Evolutionary conservation across 768 basidiomycete genomes (phyloP).

Genomic region (Tricholoma sp.): DNA sequence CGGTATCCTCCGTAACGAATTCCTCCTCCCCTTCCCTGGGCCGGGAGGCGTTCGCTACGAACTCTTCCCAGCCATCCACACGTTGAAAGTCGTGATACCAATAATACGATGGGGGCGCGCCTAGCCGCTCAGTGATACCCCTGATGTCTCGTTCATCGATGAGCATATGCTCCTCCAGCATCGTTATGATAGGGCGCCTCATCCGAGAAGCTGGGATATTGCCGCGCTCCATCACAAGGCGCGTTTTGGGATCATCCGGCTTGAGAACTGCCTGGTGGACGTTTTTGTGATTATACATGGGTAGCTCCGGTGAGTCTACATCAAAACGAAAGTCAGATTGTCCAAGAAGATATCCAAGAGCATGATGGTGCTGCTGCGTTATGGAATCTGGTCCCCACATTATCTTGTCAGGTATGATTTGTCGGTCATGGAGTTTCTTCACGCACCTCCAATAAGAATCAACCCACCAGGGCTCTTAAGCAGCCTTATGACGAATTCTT

Average conservation of each 20-base stretch:
- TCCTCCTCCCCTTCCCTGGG: slow-evolving; percentile 18
- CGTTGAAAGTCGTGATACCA: slow-evolving; percentile 23
- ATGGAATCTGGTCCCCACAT: slow-evolving; percentile 15
- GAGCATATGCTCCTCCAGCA: slow-evolving; percentile 26
- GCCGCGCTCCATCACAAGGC: slow-evolving; percentile 15
- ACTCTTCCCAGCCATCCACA: slow-evolving; percentile 22
- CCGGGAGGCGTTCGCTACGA: slow-evolving; percentile 16
- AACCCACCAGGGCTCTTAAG: slow-evolving; percentile 24
- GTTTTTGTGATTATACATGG: slow-evolving; percentile 19
- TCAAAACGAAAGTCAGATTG: slow-evolving; percentile 20
- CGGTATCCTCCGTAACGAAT: slow-evolving; percentile 20
- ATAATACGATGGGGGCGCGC: slow-evolving; percentile 17
- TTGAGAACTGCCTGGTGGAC: slow-evolving; percentile 22
- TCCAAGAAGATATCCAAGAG: slow-evolving; percentile 19
- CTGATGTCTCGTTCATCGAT: slow-evolving; percentile 21
- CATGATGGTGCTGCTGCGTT: slow-evolving; percentile 19
- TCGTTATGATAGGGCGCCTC: slow-evolving; percentile 22
- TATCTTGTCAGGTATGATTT: background rate
- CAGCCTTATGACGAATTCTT: slow-evolving; percentile 24
- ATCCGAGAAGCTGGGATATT: slow-evolving; percentile 23
- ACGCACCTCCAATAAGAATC: slow-evolving; percentile 24
- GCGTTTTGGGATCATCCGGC: slow-evolving; percentile 17
- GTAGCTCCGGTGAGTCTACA: slow-evolving; percentile 14
- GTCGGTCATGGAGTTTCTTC: background rate
- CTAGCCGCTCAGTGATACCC: slow-evolving; percentile 20